Base-by-base conservation (phyloP, 163 green algal species). In the Prototheca cutis region DNA sequence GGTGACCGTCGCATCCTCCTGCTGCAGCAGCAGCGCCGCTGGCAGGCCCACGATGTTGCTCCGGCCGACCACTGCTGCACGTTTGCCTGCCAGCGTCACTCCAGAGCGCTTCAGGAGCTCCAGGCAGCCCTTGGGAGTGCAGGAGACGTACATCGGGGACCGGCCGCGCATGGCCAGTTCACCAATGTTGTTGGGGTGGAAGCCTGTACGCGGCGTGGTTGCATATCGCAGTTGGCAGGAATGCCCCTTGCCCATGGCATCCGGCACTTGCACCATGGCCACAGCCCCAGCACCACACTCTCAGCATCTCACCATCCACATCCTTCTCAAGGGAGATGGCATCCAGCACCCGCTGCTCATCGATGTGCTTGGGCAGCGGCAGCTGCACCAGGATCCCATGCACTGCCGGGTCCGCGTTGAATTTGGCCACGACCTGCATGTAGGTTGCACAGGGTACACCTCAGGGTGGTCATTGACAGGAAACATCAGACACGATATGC, bases 381-480 rank as follows among this genome's bases (percentile, higher is more conserved):
- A 99, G 78, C 82, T 99, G 92, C 55, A 99, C 89, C 42, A 99
- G 72, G 53, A 98, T 94, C 61, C 92, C 92, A 72, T 99, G 85
- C 47, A 99, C 86, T 17, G 76, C 54, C 1, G 80, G 76, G 74
- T 97, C 69, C n/a, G 67, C 75, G 57, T 96, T 97, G 74, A 89
- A 88, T 18, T 70, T 59, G 0, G 57, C 57, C 17, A 97, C 90
- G 24, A 82, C 77, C 63, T 77, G 62, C 48, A 4, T 27, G 17
- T 45, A 15, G 36, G 36, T 10, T 45, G 13, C 1, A 45, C 13
- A 45, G 17, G 13, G 13, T 15, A 21, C 13, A 15, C 17, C 13
- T 2, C 13, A 45, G 13, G 36, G 13, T 21, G 36, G 36, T 10
- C 13, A 45, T 21, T 45, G 36, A 1, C 17, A 21, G 36, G 36